A percentile compares a stretch with the other conserved stretches of the same genome.
These are phyloP conservation scores for Backusella morwellensis DNA, from an alignment of 192 early-diverging fungal species.

Conservation along the genomic window DNA sequence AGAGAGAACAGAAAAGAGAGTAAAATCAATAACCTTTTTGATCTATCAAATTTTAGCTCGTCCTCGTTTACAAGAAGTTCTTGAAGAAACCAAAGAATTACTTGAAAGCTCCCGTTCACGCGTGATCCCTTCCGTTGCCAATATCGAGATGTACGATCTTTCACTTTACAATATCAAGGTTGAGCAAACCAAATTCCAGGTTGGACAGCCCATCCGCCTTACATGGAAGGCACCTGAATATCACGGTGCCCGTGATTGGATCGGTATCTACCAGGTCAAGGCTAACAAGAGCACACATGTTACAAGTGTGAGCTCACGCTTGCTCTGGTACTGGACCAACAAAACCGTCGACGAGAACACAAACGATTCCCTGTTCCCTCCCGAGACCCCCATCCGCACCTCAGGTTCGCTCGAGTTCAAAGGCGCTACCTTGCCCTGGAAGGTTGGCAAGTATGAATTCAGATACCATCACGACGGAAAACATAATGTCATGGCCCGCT, in stretches of 20 bases:
- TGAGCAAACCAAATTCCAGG: constrained; percentile 39
- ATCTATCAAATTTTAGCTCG: constrained; percentile 23
- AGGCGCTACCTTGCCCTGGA: constrained; percentile 76
- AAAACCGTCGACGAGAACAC: not conserved
- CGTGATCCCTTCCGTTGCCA: constrained; percentile 34
- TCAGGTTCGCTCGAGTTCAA: constrained; percentile 63
- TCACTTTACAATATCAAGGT: constrained; percentile 42
- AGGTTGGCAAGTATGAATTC: constrained; percentile 86
- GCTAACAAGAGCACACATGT: constrained; percentile 74
- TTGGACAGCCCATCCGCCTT: constrained; percentile 78
- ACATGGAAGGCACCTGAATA: constrained; percentile 74
- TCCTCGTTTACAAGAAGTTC: constrained; percentile 48
- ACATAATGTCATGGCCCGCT: constrained; percentile 78
- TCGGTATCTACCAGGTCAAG: constrained; percentile 84
- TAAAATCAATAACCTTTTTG: not conserved
- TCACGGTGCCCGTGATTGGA: constrained; percentile 84
- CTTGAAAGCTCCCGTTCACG: constrained; percentile 35
- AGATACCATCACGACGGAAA: constrained; percentile 88
- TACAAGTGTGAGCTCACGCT: constrained; percentile 73
- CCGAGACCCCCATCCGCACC: constrained; percentile 17
- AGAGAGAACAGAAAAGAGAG: not conserved
- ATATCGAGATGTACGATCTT: constrained; percentile 42
- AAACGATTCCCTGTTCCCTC: constrained; percentile 4
- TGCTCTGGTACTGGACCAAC: constrained; percentile 60
- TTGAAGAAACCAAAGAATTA: constrained; percentile 43